Conservation (phyloP, 345 rosid genomes). For the Acer saccharum region DNA sequence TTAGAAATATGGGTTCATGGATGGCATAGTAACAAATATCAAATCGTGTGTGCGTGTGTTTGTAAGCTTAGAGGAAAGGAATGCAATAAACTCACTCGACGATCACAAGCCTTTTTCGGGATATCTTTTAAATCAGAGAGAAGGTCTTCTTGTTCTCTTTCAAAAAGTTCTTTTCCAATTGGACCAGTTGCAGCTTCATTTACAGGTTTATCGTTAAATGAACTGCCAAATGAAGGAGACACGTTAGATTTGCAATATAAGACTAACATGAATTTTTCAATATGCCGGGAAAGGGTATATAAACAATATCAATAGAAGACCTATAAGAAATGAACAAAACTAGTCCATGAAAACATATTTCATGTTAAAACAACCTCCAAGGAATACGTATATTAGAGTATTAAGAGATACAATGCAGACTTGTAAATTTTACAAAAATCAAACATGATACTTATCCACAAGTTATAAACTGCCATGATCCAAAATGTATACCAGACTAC, state of each 20-base stretch:
- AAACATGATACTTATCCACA: neutral
- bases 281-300: neutral
- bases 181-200: conserved; percentile 80
- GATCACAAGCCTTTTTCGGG: conserved; percentile 98
- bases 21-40: neutral
- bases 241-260: conserved; percentile 13
- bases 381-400: too few species aligned
- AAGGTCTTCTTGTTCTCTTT: conserved; percentile 94
- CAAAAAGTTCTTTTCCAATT: conserved; percentile 85
- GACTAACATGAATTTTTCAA: conserved; percentile 22
- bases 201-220: conserved; percentile 92
- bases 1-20: neutral
- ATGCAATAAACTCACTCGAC: conserved; percentile 65
- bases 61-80: neutral
- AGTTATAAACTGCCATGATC: neutral
- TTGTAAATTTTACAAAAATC: neutral
- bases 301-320: neutral
- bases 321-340: neutral
- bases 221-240: conserved; percentile 46
- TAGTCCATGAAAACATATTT: neutral
- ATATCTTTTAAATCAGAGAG: conserved; percentile 85
- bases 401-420: neutral
- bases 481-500: too few species aligned
- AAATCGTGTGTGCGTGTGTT: neutral
- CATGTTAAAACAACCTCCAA: too few species aligned